Percentiles rank a stretch among this genome's conserved stretches.
These are phyloP conservation scores for Blastobotrys americana DNA, from an alignment of 805 yeast species.

Conservation along the genomic window DNA sequence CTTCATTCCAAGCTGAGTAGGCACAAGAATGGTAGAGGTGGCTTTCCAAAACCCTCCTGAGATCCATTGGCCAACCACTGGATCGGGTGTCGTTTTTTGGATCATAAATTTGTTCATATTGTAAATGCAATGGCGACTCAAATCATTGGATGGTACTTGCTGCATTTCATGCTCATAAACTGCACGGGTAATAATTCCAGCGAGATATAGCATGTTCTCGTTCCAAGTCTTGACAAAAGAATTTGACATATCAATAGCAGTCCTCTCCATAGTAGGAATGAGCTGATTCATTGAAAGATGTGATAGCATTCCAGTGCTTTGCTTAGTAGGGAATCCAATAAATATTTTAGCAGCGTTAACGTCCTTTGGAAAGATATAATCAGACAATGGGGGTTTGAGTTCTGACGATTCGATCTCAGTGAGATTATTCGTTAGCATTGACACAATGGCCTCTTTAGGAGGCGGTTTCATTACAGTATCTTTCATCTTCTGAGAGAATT, in stretches of 20 bases:
- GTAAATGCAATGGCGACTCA: conserved; percentile 18
- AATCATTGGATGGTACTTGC: conserved; percentile 6
- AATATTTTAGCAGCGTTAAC: conserved; percentile 34
- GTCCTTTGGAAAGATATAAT: conserved; percentile 32
- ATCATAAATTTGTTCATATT: conserved; percentile 28
- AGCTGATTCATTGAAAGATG: conserved; percentile 34
- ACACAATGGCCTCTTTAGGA: conserved; percentile 29
- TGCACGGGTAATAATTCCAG: conserved; percentile 32
- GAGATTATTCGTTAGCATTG: conserved; percentile 27
- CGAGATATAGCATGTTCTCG: conserved; percentile 32
- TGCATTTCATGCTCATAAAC: conserved; percentile 32
- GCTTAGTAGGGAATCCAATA: conserved; percentile 38
- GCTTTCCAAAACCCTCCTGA: conserved; percentile 33
- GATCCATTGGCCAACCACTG: conserved; percentile 28
- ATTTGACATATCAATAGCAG: conserved; percentile 37
- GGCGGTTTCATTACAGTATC: conserved; percentile 37
- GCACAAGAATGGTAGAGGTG: conserved; percentile 24
- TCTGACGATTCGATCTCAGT: conserved; percentile 27
- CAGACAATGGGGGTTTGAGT: conserved; percentile 28
- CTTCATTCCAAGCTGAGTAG: conserved; percentile 28
- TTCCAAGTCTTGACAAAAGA: conserved; percentile 36
- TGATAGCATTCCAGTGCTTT: conserved; percentile 32
- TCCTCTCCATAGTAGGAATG: conserved; percentile 39
- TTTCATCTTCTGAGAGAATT: conserved; percentile 29
- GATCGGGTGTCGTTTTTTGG: conserved; percentile 32